Conservation (phyloP, 2,329 filamentous ascomycete species). For the Colletotrichum scovillei region DNA sequence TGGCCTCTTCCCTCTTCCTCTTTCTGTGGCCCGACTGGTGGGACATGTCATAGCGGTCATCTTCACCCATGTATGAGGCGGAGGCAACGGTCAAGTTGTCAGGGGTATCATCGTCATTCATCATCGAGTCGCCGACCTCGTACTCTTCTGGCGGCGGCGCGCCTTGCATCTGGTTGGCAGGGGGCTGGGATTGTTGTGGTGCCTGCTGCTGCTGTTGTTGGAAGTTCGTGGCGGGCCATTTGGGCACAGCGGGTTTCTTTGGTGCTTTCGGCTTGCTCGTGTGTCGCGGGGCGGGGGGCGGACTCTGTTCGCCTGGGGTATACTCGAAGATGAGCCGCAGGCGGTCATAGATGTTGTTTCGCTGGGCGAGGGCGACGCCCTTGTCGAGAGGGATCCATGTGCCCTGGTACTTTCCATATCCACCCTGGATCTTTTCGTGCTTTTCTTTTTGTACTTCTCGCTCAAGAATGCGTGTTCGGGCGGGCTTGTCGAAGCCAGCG, state of each 20-base stretch:
- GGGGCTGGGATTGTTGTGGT: conserved; percentile 23
- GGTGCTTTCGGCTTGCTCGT: conserved; percentile 85
- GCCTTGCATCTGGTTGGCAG: conserved; percentile 41
- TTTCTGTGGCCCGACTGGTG: conserved; percentile 75
- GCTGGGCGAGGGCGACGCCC: conserved; percentile 83
- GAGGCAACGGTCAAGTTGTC: conserved; percentile 87
- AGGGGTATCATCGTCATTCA: conserved; percentile 83
- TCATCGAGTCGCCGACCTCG: conserved; percentile 70
- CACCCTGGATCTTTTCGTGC: conserved; percentile 98
- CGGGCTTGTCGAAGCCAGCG: conserved; percentile 96
- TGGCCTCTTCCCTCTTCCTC: conserved; percentile 77
- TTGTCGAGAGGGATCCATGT: conserved; percentile 94
- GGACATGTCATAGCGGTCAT: conserved; percentile 79
- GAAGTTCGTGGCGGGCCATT: conserved; percentile 60
- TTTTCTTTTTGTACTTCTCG: conserved; percentile 95
- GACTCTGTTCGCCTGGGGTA: conserved; percentile 84
- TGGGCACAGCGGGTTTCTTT: conserved; percentile 73
- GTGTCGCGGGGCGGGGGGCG: conserved; percentile 94
- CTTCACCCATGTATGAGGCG: conserved; percentile 86
- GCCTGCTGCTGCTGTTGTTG: conserved; percentile 16
- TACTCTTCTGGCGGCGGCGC: conserved; percentile 64
- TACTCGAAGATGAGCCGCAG: conserved; percentile 91
- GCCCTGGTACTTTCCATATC: conserved; percentile 98
- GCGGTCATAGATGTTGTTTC: conserved; percentile 88
- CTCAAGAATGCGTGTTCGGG: conserved; percentile 93